Evolutionary conservation across 2,329 filamentous ascomycete species (phyloP).

Genomic region (Diaporthe vaccinii): DNA sequence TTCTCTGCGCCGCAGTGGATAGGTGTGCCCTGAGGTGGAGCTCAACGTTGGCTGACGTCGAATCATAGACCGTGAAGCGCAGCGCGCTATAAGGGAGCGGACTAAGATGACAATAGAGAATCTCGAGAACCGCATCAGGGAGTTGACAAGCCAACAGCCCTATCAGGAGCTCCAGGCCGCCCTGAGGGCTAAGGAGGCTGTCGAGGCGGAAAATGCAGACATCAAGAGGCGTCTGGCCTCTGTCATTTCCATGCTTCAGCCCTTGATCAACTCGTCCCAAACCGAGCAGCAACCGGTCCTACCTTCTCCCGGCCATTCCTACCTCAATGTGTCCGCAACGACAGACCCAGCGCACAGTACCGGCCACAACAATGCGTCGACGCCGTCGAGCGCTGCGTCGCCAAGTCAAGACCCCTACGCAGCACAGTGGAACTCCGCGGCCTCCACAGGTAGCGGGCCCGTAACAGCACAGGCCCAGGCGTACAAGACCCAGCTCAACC

Average conservation of each 20-base stretch:
- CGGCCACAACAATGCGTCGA: slow-evolving; percentile 52
- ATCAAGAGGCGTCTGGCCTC: slow-evolving; percentile 77
- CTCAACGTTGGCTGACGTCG: slow-evolving; percentile 33
- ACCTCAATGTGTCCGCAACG: slow-evolving; percentile 43
- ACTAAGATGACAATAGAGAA: slow-evolving; percentile 84
- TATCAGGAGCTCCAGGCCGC: slow-evolving; percentile 86
- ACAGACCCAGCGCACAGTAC: slow-evolving; percentile 44
- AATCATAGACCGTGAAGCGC: slow-evolving; percentile 81
- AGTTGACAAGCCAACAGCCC: slow-evolving; percentile 83
- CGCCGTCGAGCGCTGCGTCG: slow-evolving; percentile 55
- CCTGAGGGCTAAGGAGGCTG: slow-evolving; percentile 80
- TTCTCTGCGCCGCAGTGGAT: slow-evolving; percentile 14
- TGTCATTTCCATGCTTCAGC: slow-evolving; percentile 75
- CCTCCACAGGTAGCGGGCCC: slow-evolving; percentile 43
- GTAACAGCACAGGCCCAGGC: slow-evolving; percentile 44
- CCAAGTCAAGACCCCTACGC: slow-evolving; percentile 48
- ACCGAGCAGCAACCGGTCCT: slow-evolving; percentile 43
- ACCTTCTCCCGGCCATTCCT: slow-evolving; percentile 47
- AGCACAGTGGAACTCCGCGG: slow-evolving; percentile 46
- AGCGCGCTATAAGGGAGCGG: slow-evolving; percentile 85
- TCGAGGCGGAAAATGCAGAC: slow-evolving; percentile 84
- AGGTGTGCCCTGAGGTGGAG: slow-evolving; percentile 27
- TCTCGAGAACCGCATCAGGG: slow-evolving; percentile 79
- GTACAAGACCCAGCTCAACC: slow-evolving; percentile 53
- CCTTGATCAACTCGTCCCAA: slow-evolving; percentile 59